Evolutionary conservation across 169 alveolate genomes (phyloP), one percentile per base, ranked within the genome.

Genomic region (Cytauxzoon felis): DNA sequence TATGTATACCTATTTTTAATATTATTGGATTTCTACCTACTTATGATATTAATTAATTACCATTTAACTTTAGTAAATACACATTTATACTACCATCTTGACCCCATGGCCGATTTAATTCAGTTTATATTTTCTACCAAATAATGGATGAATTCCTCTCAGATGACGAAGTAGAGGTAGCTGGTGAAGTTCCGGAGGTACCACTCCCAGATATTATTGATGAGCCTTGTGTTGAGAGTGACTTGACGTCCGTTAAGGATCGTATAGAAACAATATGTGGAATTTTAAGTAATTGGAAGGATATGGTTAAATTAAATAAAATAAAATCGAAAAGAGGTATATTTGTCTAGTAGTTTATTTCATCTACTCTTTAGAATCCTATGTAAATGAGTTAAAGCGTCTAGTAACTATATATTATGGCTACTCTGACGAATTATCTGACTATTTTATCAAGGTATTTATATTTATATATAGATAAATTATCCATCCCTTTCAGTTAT

Each of bases 341-440:
- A 47, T 13, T 33, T 18, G 32, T 19, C 40, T 16, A 29, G 43
- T 16, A 26, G 16, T 27, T 60, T 24, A 58, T 53, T 38, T 16
- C 47, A 9, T 40, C 19, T 60, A 18, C 21, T 50, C 4, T 5
- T 5, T 27, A 75, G 85, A 64, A n/a, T 33, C 85, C 13, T 62
- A 42, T 36, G 18, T 75, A 33, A 16, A 24, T 19, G 85, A 83
- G 63, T 69, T 94, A 19, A 88, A 78, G 52, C 81, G 79, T 24
- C 86, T 85, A 69, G 79, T 93, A 3, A 80, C 88, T 65, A 61
- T 86, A 21, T 90, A 93, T 56, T 93, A 90, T 69, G 97, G 95
- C 29, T 95, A 93, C 64, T 92, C 95, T 45, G 67, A 65, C 18
- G 98, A 95, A 57, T 61, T 95, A 57, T 87, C 96, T 34, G 91